phyloP scores from a whole-genome alignment of 2,329 filamentous ascomycete genomes.

The Cytospora schulzeri region DNA sequence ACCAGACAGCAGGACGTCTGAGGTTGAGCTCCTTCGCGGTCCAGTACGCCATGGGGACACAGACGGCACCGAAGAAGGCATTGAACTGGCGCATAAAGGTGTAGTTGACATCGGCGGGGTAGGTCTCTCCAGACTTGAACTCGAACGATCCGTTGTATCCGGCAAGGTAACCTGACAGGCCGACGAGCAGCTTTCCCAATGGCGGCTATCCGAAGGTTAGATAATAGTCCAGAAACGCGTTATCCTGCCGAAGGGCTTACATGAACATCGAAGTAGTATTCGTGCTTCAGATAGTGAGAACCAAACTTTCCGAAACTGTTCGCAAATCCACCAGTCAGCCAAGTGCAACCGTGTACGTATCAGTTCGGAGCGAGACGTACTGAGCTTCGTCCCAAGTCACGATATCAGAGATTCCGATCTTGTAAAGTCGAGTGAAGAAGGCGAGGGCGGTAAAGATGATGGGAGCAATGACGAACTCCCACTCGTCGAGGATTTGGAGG shows the following conservation, averaged over 20 bases:
- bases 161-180: constrained; percentile 91
- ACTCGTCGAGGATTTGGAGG: constrained; percentile 63
- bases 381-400: constrained; percentile 71
- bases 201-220: constrained; percentile 64
- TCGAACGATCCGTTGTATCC: constrained; percentile 99
- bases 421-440: constrained; percentile 68
- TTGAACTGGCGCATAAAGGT: constrained; percentile 99
- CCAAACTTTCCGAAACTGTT: constrained; percentile 92
- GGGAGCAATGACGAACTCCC: constrained; percentile 64
- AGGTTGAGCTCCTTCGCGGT: constrained; percentile 91
- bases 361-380: constrained; percentile 44
- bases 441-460: constrained; percentile 63
- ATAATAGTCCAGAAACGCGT: background rate
- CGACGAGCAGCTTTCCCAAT: constrained; percentile 97
- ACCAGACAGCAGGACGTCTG: constrained; percentile 84
- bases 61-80: constrained; percentile 88
- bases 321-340: constrained; percentile 33
- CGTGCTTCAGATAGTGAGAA: constrained; percentile 97
- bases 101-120: constrained; percentile 92
- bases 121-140: constrained; percentile 97
- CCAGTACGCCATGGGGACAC: constrained; percentile 91
- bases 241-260: constrained; percentile 27
- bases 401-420: constrained; percentile 68
- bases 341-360: constrained; percentile 24
- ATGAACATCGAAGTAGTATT: constrained; percentile 92